These are phyloP conservation scores for Salix suchowensis DNA, from an alignment of 345 rosid genomes.

Conservation along the genomic window DNA sequence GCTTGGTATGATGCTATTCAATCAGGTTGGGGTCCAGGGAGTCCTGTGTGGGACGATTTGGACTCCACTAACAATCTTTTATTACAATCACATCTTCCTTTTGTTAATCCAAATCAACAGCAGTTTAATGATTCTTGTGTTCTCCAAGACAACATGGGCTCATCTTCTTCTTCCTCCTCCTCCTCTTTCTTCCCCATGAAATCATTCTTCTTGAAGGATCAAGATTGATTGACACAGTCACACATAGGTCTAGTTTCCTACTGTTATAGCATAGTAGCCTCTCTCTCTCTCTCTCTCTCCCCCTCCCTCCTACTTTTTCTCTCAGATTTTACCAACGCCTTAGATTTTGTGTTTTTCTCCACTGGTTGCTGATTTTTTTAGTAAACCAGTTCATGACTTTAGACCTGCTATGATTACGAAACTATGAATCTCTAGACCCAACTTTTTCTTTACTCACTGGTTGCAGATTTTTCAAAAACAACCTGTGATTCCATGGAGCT, in stretches of 20 bases:
- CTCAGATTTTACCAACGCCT: constrained; percentile 3
- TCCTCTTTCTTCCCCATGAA: constrained; percentile 46
- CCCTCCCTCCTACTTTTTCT: not conserved
- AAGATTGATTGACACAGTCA: constrained; percentile 19
- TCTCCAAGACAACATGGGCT: constrained; percentile 19
- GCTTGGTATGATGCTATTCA: constrained; percentile 82
- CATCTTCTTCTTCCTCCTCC: constrained; percentile 42
- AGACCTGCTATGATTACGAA: constrained; percentile 1
- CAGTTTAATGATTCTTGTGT: constrained; percentile 27
- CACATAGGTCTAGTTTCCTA: constrained; percentile 3
- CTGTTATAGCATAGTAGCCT: not conserved
- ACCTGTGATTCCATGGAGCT: constrained; percentile 20
- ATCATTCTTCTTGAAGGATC: constrained; percentile 65
- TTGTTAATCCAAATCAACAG: constrained; percentile 33
- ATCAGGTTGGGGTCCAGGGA: constrained; percentile 84
- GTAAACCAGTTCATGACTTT: constrained; percentile 11
- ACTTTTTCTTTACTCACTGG: constrained; percentile 18
- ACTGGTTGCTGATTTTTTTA: constrained; percentile 29
- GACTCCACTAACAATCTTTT: constrained; percentile 48
- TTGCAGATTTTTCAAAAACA: constrained; percentile 41
- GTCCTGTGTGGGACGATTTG: constrained; percentile 90
- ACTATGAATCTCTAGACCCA: not conserved
- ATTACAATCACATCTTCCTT: constrained; percentile 46
- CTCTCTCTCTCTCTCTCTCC: not conserved
- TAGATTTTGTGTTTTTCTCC: not conserved